Conservation (phyloP, 176 grass and related monocot species). For the Olyra latifolia region DNA sequence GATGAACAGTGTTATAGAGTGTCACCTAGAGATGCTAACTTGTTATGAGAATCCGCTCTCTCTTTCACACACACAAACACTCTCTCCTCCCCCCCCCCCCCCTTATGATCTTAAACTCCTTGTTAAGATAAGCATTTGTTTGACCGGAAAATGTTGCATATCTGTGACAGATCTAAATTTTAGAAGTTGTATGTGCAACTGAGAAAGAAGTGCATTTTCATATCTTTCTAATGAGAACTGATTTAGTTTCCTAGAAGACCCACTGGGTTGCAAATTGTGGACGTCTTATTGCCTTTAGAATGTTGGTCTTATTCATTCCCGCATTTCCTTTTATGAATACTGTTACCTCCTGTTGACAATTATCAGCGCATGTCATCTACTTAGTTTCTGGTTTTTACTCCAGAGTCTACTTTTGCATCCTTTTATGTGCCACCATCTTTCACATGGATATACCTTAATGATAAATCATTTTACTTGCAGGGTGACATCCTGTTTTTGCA, state of each 20-base stretch:
- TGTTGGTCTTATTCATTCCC: neutral
- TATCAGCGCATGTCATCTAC: neutral
- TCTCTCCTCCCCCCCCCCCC: too few relatives aligned
- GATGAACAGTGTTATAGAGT: too few relatives aligned
- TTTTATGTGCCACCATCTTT: neutral
- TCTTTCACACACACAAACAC: too few relatives aligned
- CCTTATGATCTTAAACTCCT: neutral
- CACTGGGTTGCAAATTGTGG: neutral
- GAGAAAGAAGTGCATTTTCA: neutral
- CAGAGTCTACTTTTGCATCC: neutral
- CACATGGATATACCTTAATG: neutral
- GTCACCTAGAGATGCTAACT: too few relatives aligned
- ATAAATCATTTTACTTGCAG: constrained; percentile 37
- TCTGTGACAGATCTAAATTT: neutral
- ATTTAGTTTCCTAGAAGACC: neutral
- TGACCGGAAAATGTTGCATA: neutral
- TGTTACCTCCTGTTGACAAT: neutral
- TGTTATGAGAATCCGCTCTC: too few relatives aligned
- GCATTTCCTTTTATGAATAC: neutral
- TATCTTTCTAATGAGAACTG: neutral
- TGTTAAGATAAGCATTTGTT: neutral
- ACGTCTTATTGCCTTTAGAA: neutral
- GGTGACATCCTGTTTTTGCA: constrained; percentile 71
- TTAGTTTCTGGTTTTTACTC: neutral
- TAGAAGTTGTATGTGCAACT: neutral